These are phyloP conservation scores for Fusarium poae DNA, from an alignment of 2,329 filamentous ascomycete species.

Conservation along the genomic window DNA sequence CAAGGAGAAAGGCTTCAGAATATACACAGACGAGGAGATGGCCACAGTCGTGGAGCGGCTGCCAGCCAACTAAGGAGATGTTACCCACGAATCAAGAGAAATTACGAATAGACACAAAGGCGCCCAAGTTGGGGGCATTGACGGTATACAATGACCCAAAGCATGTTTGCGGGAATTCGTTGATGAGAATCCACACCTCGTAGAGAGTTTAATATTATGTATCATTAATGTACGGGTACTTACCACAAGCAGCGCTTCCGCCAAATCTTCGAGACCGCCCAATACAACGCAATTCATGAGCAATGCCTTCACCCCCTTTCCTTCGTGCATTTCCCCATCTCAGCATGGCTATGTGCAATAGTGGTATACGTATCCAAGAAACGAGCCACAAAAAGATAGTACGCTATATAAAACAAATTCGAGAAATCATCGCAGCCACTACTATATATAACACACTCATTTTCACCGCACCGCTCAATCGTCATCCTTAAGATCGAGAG, in stretches of 20 bases:
- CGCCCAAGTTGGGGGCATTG: slow-evolving; percentile 32
- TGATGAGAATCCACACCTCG: slow-evolving; percentile 17
- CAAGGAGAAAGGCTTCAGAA: slow-evolving; percentile 96
- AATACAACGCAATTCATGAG: neutral
- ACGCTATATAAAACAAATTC: slow-evolving; percentile 1
- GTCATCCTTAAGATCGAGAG: slow-evolving; percentile 67
- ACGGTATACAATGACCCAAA: slow-evolving; percentile 15
- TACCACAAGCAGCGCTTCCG: slow-evolving; percentile 28
- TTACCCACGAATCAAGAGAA: slow-evolving; percentile 38
- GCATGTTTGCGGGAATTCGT: slow-evolving; percentile 29
- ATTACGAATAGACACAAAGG: slow-evolving; percentile 42
- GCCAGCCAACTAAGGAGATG: slow-evolving; percentile 68
- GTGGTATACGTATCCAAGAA: slow-evolving; percentile 4
- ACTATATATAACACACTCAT: neutral
- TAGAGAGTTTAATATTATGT: slow-evolving; percentile 42
- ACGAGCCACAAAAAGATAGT: slow-evolving; percentile 2
- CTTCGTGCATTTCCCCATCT: neutral
- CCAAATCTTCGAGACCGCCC: slow-evolving; percentile 17
- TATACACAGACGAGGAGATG: slow-evolving; percentile 99
- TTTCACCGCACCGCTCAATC: slow-evolving; percentile 11
- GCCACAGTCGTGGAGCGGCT: slow-evolving; percentile 88
- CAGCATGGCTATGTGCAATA: neutral
- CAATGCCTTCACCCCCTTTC: neutral
- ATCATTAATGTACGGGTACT: slow-evolving; percentile 50
- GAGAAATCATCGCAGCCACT: neutral